Conservation (phyloP, 352 stramenopile genomes). For the Globisporangium recalcitrans region DNA sequence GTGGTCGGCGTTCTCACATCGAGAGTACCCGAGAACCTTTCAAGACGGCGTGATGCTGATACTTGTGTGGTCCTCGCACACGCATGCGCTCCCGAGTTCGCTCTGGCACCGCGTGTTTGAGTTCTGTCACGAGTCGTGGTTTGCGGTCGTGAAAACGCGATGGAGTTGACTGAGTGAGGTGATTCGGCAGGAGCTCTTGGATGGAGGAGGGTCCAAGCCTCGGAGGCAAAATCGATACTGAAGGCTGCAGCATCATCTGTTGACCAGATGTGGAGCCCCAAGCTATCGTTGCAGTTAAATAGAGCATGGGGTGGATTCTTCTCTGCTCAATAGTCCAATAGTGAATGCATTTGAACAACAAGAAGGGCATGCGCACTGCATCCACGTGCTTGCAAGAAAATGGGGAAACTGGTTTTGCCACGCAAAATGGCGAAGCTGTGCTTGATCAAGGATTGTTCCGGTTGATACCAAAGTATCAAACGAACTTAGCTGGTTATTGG, state of each 20-base stretch:
- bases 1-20: conserved; percentile 46
- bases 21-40: conserved; percentile 38
- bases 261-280: too few species aligned
- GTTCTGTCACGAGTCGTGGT: conserved; percentile 59
- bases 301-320: too few species aligned
- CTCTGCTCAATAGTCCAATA: too few species aligned
- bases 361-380: neutral
- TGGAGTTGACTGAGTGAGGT: neutral
- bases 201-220: neutral
- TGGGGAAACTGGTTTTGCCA: too few species aligned
- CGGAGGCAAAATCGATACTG: neutral
- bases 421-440: too few species aligned
- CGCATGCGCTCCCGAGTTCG: conserved; percentile 31
- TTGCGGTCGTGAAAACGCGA: conserved; percentile 12
- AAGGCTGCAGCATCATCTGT: neutral
- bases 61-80: conserved; percentile 43
- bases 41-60: conserved; percentile 28
- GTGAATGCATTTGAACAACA: neutral
- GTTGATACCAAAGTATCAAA: neutral
- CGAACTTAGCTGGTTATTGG: neutral
- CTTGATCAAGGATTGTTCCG: too few species aligned
- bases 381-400: neutral
- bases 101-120: conserved; percentile 51
- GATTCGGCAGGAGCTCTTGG: neutral
- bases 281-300: too few species aligned